Evolutionary conservation across 805 yeast species (phyloP), one percentile per base, ranked within the genome.

Genomic region (Lipomyces orientalis): DNA sequence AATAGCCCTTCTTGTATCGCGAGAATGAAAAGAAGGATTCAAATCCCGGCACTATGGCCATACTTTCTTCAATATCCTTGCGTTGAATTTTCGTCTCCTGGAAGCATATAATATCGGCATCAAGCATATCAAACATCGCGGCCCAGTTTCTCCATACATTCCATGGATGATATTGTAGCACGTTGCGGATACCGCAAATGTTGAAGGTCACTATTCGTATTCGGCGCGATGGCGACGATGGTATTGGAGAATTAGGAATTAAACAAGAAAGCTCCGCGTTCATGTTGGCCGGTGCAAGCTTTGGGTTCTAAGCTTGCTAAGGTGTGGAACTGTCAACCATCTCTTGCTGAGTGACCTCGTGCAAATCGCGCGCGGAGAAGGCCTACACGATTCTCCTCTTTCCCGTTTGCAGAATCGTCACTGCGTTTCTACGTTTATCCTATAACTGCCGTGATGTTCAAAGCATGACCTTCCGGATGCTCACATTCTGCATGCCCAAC

Each of bases 81-180:
- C 79, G 75, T 56, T 89, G 86, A 4, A 90, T 79, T 76, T 94
- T 94, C 58, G 94, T 82, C 76, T 94, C 99, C 75, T 94, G 98
- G 19, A 95, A 81, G 3, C 97, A 84, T n/a, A 93, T 81, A 16
- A 94, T 81, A 75, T 95, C 98, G 0, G 90, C 91, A 22, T 84
- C 74, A 68, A 93, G 78, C 54, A 80, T 76, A 2, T 79, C 75
- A 68, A 93, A 88, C 74, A 89, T 80, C 9, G 74, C 70, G 60
- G 78, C 72, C 54, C 79, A 82, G 22, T 81, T 76, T 35, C 81
- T 76, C 39, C 79, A 76, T 46, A 84, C 81, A 64, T 86, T 88
- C 94, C 97, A 94, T 0, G 98, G 98, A 68, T 88, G 86, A 76
- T 91, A 91, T 73, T 90, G 89, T 76, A 89, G 86, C 35, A 94